Percentiles rank a stretch among this genome's conserved stretches.
phyloP scores from a whole-genome alignment of 2,329 filamentous ascomycete genomes.

The Coniochaeta hoffmannii region DNA sequence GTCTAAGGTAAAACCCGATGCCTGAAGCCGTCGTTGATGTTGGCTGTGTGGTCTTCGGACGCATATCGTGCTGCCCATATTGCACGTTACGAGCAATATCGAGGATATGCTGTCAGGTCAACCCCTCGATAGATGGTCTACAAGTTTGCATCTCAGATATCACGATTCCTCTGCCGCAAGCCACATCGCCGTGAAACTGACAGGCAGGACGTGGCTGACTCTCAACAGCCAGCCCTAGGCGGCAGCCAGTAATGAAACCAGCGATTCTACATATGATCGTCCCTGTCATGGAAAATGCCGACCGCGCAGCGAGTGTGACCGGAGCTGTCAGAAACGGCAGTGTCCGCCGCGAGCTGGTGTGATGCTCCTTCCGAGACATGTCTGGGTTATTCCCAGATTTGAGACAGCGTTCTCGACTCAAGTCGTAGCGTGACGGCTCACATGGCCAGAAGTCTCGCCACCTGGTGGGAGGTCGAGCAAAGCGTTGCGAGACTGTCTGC shows the following conservation, averaged over 20 bases:
- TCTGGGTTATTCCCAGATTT: not conserved
- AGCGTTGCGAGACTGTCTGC: not conserved
- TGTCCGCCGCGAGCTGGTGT: not conserved
- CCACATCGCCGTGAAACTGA: not conserved
- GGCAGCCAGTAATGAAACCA: not conserved
- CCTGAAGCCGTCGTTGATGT: not conserved
- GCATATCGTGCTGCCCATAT: not conserved
- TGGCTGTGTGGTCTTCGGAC: not conserved
- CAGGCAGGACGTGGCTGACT: not conserved
- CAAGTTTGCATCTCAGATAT: not conserved
- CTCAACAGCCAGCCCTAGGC: not conserved
- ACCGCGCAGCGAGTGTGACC: not conserved
- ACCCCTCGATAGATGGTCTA: not conserved
- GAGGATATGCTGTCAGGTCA: too few relatives aligned
- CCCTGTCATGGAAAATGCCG: not conserved
- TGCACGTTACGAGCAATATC: not conserved
- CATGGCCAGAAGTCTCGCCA: not conserved
- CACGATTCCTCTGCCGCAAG: too few relatives aligned
- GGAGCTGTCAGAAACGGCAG: not conserved
- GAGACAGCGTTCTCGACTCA: not conserved
- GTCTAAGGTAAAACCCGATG: not conserved
- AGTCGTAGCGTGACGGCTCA: not conserved
- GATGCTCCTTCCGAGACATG: not conserved
- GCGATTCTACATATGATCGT: not conserved
- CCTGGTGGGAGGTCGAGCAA: not conserved